phyloP scores from a whole-genome alignment of 139 green algal species.

The Penium margaritaceum region DNA sequence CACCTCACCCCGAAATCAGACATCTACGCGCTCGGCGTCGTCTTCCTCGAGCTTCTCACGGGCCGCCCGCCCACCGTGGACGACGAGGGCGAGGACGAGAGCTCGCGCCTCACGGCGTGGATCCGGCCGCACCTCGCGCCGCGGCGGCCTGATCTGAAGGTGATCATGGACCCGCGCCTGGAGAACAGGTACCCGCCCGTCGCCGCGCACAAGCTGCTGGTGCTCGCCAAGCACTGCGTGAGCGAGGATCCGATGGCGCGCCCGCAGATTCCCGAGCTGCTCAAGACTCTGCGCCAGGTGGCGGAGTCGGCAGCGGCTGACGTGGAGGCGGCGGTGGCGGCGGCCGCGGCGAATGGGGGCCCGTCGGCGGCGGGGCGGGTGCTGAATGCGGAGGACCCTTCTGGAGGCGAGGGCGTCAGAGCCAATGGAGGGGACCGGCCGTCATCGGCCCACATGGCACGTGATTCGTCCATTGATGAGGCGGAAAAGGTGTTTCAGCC shows the following conservation, averaged over 20 bases:
- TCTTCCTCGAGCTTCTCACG: slow-evolving; percentile 87
- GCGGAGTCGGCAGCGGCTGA: no score
- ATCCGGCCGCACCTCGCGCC: slow-evolving; percentile 1
- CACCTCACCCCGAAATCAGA: slow-evolving; percentile 73
- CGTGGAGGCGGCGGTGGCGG: no score
- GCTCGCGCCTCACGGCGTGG: slow-evolving; percentile 21
- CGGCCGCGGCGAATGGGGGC: no score
- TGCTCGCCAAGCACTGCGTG: slow-evolving; percentile 15
- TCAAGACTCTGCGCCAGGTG: background rate
- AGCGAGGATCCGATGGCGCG: slow-evolving; percentile 5
- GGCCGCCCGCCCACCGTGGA: slow-evolving; percentile 58
- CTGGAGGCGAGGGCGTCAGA: no score
- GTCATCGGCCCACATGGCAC: no score
- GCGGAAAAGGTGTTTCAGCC: no score
- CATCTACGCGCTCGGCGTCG: slow-evolving; percentile 76
- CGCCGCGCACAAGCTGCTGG: background rate
- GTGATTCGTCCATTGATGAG: no score
- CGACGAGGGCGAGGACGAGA: background rate
- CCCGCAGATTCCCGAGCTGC: slow-evolving; percentile 9
- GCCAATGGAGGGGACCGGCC: no score
- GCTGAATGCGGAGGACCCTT: no score
- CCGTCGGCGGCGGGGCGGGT: no score
- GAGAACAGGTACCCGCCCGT: background rate
- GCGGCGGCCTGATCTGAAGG: slow-evolving; percentile 15
- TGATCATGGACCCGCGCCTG: slow-evolving; percentile 19